These are phyloP conservation scores for Capsicum pubescens DNA, from an alignment of 257 asterid species.

Conservation along the genomic window DNA sequence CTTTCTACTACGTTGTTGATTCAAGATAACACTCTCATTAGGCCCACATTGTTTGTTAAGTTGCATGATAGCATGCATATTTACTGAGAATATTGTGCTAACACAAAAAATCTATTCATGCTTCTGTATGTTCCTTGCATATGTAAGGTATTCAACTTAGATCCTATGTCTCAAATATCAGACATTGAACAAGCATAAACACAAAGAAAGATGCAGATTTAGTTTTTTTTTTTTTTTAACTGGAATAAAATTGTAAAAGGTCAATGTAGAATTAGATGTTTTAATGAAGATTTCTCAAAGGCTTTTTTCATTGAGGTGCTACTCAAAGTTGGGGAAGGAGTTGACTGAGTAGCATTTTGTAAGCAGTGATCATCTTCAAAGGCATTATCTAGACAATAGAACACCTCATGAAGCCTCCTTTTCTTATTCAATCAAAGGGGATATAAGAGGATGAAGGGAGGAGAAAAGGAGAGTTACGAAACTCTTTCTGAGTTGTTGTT, in stretches of 20 bases:
- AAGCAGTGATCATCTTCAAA: not conserved
- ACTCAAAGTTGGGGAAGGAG: not conserved
- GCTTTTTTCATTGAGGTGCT: not conserved
- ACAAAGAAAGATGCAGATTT: not conserved
- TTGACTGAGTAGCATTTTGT: not conserved
- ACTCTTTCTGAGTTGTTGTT: not conserved
- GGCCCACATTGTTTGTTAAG: slow-evolving; percentile 2
- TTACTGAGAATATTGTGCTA: slow-evolving; percentile 4
- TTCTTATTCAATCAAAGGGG: slow-evolving; percentile 1
- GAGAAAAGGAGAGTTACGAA: not conserved
- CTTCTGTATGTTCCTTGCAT: slow-evolving; percentile 2
- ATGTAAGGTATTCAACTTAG: slow-evolving; percentile 9
- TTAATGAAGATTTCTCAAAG: slow-evolving; percentile 22
- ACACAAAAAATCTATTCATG: not conserved
- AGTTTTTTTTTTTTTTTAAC: not conserved
- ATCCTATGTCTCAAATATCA: not conserved
- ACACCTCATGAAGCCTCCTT: not conserved
- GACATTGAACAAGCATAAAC: slow-evolving; percentile 15
- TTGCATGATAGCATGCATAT: not conserved
- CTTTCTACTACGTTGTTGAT: slow-evolving; percentile 13
- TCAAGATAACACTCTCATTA: not conserved
- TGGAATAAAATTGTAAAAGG: not conserved
- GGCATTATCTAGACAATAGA: not conserved
- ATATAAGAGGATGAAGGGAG: not conserved
- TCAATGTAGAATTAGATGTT: slow-evolving; percentile 4